These are phyloP conservation scores for Ceratobasidium sp. DNA, from an alignment of 1,284 basidiomycete genomes.

Conservation along the genomic window DNA sequence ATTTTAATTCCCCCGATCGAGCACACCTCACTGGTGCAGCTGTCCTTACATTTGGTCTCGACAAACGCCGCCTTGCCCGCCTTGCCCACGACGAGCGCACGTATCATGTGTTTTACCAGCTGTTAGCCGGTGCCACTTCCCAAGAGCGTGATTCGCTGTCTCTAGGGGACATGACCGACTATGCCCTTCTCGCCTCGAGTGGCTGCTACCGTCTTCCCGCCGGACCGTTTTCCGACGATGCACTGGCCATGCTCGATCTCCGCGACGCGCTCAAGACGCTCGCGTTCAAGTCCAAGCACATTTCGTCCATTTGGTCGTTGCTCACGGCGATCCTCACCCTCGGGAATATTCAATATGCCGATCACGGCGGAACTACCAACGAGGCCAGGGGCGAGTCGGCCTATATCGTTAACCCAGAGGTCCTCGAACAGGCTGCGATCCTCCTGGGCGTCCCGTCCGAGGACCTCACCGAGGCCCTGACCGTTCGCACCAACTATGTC, in stretches of 20 bases:
- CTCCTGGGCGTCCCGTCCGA: constrained; percentile 78
- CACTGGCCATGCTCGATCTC: constrained; percentile 82
- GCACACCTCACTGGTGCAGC: constrained; percentile 71
- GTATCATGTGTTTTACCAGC: constrained; percentile 94
- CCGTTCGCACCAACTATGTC: constrained; percentile 86
- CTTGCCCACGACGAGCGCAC: constrained; percentile 85
- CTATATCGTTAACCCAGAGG: constrained; percentile 58
- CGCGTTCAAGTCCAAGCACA: constrained; percentile 89
- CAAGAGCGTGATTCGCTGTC: constrained; percentile 77
- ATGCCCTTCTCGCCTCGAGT: constrained; percentile 80
- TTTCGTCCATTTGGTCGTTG: constrained; percentile 79
- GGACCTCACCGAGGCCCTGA: constrained; percentile 77
- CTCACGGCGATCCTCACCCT: constrained; percentile 83
- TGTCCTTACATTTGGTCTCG: constrained; percentile 81
- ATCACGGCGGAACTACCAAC: constrained; percentile 48
- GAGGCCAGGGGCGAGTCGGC: constrained; percentile 45
- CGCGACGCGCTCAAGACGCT: constrained; percentile 79
- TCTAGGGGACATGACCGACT: constrained; percentile 84
- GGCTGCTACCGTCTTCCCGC: constrained; percentile 84
- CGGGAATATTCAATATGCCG: constrained; percentile 81
- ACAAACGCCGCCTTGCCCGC: constrained; percentile 81
- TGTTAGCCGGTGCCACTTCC: constrained; percentile 81
- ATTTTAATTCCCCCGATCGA: constrained; percentile 80
- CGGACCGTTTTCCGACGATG: constrained; percentile 85
- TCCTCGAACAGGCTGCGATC: constrained; percentile 73